Conservation (phyloP, 164 flowering plant genomes). For the Platanus orientalis region DNA sequence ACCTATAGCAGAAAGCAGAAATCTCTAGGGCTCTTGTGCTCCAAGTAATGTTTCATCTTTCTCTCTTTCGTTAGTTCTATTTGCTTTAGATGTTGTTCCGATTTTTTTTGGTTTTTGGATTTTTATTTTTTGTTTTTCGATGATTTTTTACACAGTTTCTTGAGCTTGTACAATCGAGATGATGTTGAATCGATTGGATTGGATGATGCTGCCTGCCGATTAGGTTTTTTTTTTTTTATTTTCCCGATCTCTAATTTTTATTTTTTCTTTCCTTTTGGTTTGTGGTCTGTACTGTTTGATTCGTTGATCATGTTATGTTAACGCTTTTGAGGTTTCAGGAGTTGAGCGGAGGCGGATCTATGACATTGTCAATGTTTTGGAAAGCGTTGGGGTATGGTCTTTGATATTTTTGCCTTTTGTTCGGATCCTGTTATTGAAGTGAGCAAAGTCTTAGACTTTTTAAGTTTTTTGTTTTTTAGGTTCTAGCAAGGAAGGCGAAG, state of each 20-base stretch:
- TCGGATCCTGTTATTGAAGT: not conserved
- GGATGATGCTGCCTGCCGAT: constrained; percentile 71
- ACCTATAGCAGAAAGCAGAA: constrained; percentile 81
- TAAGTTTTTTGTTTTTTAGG: constrained; percentile 30
- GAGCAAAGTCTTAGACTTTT: constrained; percentile 2
- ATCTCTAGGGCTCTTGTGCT: constrained; percentile 83
- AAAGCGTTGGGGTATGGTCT: constrained; percentile 83
- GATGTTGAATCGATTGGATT: constrained; percentile 68
- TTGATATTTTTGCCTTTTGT: not conserved
- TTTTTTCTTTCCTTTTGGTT: not conserved
- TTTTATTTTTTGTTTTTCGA: not conserved
- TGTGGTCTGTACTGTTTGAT: not conserved
- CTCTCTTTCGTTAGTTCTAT: not conserved
- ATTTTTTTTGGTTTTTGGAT: not conserved
- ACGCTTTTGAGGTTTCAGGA: constrained; percentile 38
- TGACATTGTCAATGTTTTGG: constrained; percentile 92
- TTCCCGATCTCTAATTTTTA: not conserved
- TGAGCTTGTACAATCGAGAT: constrained; percentile 72
- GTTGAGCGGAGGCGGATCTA: constrained; percentile 97
- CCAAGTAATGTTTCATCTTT: constrained; percentile 44
- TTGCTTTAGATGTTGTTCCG: not conserved
- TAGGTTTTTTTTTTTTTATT: no score
- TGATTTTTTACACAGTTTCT: constrained; percentile 48
- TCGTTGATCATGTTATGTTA: not conserved
- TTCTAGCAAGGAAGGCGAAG: constrained; percentile 77